phyloP scores from a whole-genome alignment of 768 basidiomycete genomes.

The Xerocomus brunneocitrinus region DNA sequence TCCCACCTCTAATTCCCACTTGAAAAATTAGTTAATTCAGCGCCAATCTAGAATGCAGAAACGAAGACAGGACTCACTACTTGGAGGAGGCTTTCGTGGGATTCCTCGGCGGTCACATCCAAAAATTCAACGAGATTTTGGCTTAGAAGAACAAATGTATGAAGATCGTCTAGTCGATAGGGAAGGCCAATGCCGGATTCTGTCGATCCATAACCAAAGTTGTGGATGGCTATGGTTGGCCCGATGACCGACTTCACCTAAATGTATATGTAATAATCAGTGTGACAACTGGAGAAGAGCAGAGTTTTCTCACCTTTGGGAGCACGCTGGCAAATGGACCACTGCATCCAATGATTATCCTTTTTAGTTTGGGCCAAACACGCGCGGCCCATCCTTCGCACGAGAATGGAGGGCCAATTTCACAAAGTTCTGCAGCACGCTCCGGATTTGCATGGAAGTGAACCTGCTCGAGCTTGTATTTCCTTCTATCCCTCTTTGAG shows the following conservation, averaged over 20 bases:
- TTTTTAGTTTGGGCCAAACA: background rate
- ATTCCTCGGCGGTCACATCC: background rate
- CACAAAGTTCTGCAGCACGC: slow-evolving; percentile 1
- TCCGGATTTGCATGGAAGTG: background rate
- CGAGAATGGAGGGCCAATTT: background rate
- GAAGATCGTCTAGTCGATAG: background rate
- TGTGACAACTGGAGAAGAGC: background rate
- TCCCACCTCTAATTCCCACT: background rate
- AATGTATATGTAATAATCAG: background rate
- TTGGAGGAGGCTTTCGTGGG: background rate
- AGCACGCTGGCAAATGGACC: slow-evolving; percentile 1
- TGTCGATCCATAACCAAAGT: background rate
- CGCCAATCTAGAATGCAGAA: background rate
- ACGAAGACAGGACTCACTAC: background rate
- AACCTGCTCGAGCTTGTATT: background rate
- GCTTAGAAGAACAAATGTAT: background rate
- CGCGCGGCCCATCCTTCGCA: slow-evolving; percentile 4
- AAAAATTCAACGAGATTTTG: background rate
- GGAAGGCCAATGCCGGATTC: background rate
- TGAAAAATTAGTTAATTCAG: background rate
- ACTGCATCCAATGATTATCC: background rate
- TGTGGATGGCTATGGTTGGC: background rate
- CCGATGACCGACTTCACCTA: slow-evolving; percentile 6
- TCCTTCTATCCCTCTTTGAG: background rate
- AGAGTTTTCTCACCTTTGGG: background rate